phyloP scores from a whole-genome alignment of 1,284 basidiomycete species.

The Inonotus hispidus region DNA sequence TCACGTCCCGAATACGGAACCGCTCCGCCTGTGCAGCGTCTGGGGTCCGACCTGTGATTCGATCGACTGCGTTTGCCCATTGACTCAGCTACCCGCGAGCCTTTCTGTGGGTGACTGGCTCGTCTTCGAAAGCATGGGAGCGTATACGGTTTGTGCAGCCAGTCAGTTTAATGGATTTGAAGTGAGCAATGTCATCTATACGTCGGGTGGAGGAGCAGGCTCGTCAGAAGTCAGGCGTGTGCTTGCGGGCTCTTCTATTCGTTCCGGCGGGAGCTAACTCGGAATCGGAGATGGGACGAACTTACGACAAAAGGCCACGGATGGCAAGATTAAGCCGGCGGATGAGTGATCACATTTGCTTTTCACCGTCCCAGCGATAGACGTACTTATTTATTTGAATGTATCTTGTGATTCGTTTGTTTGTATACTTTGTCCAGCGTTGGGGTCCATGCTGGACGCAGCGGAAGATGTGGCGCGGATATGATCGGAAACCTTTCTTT shows the following conservation, averaged over 20 bases:
- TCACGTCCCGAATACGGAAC: constrained; percentile 44
- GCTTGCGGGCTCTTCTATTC: constrained; percentile 3
- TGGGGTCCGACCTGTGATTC: constrained; percentile 87
- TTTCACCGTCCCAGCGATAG: background rate
- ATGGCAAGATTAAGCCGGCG: background rate
- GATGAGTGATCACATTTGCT: background rate
- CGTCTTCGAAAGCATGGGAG: constrained; percentile 88
- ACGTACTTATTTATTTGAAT: background rate
- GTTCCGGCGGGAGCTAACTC: background rate
- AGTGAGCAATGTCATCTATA: constrained; percentile 60
- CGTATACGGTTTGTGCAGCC: constrained; percentile 89
- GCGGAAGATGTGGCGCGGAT: background rate
- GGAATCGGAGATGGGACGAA: background rate
- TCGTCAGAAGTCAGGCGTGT: constrained; percentile 28
- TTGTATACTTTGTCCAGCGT: background rate
- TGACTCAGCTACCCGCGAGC: constrained; percentile 54
- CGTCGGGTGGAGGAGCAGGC: constrained; percentile 40
- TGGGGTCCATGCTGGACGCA: background rate
- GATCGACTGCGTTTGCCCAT: constrained; percentile 75
- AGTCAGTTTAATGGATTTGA: constrained; percentile 86
- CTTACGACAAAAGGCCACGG: background rate
- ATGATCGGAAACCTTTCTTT: background rate
- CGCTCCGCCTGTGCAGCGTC: constrained; percentile 47
- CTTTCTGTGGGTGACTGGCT: constrained; percentile 88
- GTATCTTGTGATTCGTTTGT: too few relatives aligned